These are phyloP conservation scores for Xylaria flabelliformis DNA, from an alignment of 495 filamentous ascomycete species.

Conservation along the genomic window DNA sequence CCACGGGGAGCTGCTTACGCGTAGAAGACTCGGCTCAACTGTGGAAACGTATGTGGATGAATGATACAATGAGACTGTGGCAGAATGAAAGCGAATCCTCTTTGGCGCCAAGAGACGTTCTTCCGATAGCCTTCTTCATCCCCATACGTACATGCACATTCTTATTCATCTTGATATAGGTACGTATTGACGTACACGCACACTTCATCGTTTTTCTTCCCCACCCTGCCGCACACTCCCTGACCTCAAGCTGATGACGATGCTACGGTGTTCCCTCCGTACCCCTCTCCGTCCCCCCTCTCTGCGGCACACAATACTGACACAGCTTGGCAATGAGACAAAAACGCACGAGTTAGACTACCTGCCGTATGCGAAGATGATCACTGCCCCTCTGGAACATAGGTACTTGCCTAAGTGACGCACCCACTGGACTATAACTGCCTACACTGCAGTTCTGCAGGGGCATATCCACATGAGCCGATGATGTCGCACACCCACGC, in stretches of 20 bases:
- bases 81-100: neutral
- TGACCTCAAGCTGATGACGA: neutral
- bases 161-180: neutral
- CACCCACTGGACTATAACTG: neutral
- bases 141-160: neutral
- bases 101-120: neutral
- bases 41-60: neutral
- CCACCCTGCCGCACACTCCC: neutral
- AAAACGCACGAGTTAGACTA: neutral
- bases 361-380: constrained; percentile 5
- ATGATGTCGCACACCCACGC: neutral
- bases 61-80: neutral
- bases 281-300: neutral
- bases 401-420: neutral
- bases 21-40: neutral
- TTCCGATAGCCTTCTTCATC: neutral
- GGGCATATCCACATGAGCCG: constrained; percentile 11
- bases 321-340: neutral
- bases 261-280: neutral
- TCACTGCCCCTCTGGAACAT: neutral
- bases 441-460: neutral
- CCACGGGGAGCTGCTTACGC: neutral
- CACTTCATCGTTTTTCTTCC: neutral
- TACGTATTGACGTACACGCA: neutral
- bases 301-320: neutral